Evolutionary conservation across 2,329 filamentous ascomycete species (phyloP), one percentile per base, ranked within the genome.

Genomic region (Calycina herbarum): DNA sequence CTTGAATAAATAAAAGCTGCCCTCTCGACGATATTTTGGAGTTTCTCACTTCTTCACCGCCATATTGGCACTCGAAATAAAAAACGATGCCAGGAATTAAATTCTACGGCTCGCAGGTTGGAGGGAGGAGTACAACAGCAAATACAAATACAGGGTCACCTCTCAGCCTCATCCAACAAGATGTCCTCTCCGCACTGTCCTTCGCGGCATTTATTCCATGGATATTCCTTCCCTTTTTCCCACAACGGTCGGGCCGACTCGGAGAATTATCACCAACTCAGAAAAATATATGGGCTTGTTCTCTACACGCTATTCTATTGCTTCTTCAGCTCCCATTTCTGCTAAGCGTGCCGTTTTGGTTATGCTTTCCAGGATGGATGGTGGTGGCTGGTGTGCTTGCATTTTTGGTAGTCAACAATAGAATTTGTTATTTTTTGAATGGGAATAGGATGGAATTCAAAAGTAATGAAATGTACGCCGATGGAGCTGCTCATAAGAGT

Each of bases 201-300:
- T 73, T 56, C 67, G 73, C 20, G 72, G 71, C 65, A 73, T 76
- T 3, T 74, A 48, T 90, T 24, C 87, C 87, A 1, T 86, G 84
- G 74, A 79, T 91, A 42, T 63, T 91, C n/a, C 79, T 83, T 70
- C 89, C 89, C 0, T 57, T 88, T 7, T 76, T 74, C 15, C 83
- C 87, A 1, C 79, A 79, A 63, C 79, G 80, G 54, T 85, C 84
- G 1, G 84, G 79, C 15, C 71, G 81, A 60, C 78, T 90, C 58
- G 87, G 89, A 71, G 91, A 94, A 78, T 78, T 93, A 20, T 84
- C 87, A 66, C 82, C 82, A 0, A 88, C 84, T 0, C 66, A 72
- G 15, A 75, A 77, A 56, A 93, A 93, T 69, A 40, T 87, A 0
- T 82, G 81, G 69, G 84, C 82, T 65, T 75, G 92, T 27, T 72